These are phyloP conservation scores for Cadophora sp. DNA, from an alignment of 2,329 filamentous ascomycete species.

Conservation along the genomic window DNA sequence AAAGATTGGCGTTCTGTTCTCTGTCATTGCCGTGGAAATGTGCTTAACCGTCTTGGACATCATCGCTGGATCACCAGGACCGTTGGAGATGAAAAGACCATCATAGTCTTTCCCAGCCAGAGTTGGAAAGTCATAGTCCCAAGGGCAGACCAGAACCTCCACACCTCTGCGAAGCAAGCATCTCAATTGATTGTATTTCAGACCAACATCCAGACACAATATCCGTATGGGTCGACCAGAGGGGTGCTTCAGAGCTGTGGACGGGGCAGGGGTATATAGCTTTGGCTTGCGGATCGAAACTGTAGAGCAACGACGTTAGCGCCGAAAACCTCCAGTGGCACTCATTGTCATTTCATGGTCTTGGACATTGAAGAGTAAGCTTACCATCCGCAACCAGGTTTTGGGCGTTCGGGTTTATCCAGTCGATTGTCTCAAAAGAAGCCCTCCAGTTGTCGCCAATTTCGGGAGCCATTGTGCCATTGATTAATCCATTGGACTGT, in stretches of 20 bases:
- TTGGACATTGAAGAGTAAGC: conserved; percentile 45
- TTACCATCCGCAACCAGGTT: conserved; percentile 96
- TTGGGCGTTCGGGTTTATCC: conserved; percentile 89
- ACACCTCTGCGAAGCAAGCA: conserved; percentile 91
- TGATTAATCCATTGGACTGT: conserved; percentile 46
- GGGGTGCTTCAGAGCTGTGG: conserved; percentile 80
- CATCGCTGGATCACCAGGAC: conserved; percentile 91
- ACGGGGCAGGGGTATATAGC: conserved; percentile 78
- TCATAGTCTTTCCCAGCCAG: conserved; percentile 86
- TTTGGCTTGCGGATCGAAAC: conserved; percentile 90
- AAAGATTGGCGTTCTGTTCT: conserved; percentile 86
- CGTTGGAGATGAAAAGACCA: conserved; percentile 97
- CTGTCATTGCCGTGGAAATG: conserved; percentile 76
- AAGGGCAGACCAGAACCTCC: conserved; percentile 93
- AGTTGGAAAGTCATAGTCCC: conserved; percentile 89
- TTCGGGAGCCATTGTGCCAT: conserved; percentile 44
- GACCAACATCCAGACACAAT: conserved; percentile 92
- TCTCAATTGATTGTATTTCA: conserved; percentile 97
- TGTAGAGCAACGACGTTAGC: conserved; percentile 54
- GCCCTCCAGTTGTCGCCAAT: conserved; percentile 51
- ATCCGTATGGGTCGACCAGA: conserved; percentile 88
- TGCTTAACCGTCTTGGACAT: conserved; percentile 81
- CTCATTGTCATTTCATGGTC: neutral
- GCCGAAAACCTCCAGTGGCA: conserved; percentile 31
- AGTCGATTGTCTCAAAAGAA: conserved; percentile 81